Evolutionary conservation across 768 basidiomycete genomes (phyloP).

Genomic region (Tremella fuciformis): DNA sequence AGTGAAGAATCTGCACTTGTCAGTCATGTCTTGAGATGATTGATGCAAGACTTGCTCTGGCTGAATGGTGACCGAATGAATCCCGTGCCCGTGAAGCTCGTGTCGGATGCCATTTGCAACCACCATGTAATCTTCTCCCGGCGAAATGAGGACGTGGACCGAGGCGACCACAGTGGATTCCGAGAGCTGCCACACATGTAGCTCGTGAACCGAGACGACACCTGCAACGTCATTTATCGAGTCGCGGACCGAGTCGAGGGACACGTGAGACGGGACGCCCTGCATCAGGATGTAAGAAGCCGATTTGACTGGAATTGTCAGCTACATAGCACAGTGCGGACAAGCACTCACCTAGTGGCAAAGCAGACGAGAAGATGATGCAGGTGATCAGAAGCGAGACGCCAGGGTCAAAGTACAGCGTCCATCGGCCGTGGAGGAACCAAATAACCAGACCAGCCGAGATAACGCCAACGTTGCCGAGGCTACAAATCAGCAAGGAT

Average conservation of each 20-base stretch:
- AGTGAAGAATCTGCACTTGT: constrained; percentile 20
- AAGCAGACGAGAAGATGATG: constrained; percentile 93
- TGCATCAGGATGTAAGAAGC: constrained; percentile 93
- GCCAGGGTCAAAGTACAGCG: constrained; percentile 86
- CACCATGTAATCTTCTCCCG: constrained; percentile 84
- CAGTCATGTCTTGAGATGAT: not conserved
- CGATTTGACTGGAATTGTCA: constrained; percentile 57
- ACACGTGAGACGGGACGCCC: constrained; percentile 84
- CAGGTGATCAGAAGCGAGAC: constrained; percentile 91
- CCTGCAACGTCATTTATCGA: constrained; percentile 79
- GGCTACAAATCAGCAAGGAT: constrained; percentile 33
- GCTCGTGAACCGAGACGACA: constrained; percentile 75
- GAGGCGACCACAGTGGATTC: constrained; percentile 93
- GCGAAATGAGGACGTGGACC: constrained; percentile 84
- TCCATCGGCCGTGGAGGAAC: constrained; percentile 78
- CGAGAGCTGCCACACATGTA: constrained; percentile 96
- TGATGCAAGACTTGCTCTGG: constrained; percentile 60
- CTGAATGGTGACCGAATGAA: constrained; percentile 92
- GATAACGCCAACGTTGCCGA: constrained; percentile 97
- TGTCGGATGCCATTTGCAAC: constrained; percentile 79
- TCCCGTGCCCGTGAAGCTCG: constrained; percentile 81
- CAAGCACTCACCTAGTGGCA: constrained; percentile 62
- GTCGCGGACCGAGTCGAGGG: constrained; percentile 80
- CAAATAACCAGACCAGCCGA: constrained; percentile 91
- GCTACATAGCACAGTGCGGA: not conserved